A percentile compares a stretch with the other conserved stretches of the same genome.
Evolutionary conservation across 1,284 basidiomycete species (phyloP).

Genomic region (Ganoderma resinaceum): DNA sequence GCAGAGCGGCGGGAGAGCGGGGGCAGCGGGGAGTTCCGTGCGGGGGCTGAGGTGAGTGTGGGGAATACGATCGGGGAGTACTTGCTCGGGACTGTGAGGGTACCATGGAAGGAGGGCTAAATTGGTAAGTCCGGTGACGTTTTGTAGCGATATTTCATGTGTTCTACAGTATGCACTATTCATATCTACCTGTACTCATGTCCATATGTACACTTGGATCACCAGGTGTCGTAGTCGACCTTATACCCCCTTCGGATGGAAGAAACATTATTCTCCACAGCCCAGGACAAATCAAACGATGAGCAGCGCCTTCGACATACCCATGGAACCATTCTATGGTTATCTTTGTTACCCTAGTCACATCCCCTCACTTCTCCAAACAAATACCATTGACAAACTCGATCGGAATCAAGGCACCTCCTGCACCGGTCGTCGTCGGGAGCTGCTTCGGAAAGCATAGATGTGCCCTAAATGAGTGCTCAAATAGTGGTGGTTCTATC

Average conservation of each 20-base stretch:
- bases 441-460: too few species aligned
- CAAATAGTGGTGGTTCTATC: too few species aligned
- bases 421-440: too few species aligned
- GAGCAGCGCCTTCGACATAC: too few species aligned
- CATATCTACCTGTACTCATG: background rate
- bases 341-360: too few species aligned
- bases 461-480: too few species aligned
- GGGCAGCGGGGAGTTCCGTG: constrained; percentile 4
- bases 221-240: background rate
- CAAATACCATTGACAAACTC: too few species aligned
- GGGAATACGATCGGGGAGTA: constrained; percentile 29
- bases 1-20: background rate
- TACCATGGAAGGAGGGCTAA: constrained; percentile 32
- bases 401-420: too few species aligned
- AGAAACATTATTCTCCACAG: background rate
- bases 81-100: constrained; percentile 33
- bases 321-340: too few species aligned
- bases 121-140: background rate
- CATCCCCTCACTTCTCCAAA: too few species aligned
- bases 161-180: background rate
- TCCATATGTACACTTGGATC: background rate
- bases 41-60: constrained; percentile 13
- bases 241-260: background rate
- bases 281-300: background rate
- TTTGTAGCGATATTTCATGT: background rate